Evolutionary conservation across 345 rosid species (phyloP).

Genomic region (Gossypium mustelinum): DNA sequence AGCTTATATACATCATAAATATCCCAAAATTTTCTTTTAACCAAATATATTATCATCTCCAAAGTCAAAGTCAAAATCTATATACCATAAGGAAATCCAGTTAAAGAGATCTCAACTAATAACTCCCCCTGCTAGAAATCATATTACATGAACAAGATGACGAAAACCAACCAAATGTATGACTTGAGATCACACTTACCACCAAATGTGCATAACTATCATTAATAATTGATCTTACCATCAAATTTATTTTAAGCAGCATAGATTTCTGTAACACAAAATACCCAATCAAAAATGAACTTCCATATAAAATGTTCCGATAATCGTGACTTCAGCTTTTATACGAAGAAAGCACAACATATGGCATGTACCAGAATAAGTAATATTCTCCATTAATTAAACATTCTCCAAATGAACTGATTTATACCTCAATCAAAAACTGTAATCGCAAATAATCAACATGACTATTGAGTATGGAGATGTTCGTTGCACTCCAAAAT

Average conservation of each 20-base stretch:
- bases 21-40: neutral
- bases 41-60: neutral
- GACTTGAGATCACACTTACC: neutral
- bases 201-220: neutral
- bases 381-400: neutral
- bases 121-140: neutral
- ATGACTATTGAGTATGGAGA: neutral
- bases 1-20: neutral
- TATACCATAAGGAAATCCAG: neutral
- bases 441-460: neutral
- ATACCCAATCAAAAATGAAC: neutral
- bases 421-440: neutral
- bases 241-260: neutral
- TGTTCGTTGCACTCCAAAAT: neutral
- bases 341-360: neutral
- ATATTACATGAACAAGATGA: neutral
- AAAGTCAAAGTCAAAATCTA: neutral
- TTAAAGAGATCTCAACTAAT: neutral
- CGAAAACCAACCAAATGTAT: neutral
- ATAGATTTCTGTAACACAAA: neutral
- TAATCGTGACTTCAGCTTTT: neutral
- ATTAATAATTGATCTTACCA: neutral
- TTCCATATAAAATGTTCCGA: neutral
- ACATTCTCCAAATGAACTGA: neutral
- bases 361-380: neutral